These are phyloP conservation scores for Phytophthora podocarpi DNA, from an alignment of 352 stramenopile species.

Conservation along the genomic window DNA sequence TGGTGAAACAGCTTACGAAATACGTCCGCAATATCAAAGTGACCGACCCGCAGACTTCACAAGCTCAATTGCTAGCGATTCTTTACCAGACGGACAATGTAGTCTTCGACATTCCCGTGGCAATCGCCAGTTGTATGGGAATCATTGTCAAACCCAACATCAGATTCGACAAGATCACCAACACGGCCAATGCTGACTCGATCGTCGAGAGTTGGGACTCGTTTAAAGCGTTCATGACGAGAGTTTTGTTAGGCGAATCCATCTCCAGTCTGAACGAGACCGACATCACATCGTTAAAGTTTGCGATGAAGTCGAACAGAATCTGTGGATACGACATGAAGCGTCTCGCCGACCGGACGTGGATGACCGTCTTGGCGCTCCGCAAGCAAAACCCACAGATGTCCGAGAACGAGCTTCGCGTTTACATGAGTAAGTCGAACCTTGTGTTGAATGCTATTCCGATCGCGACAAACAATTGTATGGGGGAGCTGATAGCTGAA, in stretches of 20 bases:
- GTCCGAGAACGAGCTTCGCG: conserved; percentile 22
- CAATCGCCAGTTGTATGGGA: conserved; percentile 40
- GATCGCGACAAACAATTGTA: conserved; percentile 38
- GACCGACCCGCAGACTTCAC: conserved; percentile 25
- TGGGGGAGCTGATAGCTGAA: conserved; percentile 32
- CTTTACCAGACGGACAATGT: conserved; percentile 42
- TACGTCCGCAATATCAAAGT: conserved; percentile 28
- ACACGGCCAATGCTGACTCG: background rate
- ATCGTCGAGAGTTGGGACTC: conserved; percentile 20
- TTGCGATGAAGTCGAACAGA: conserved; percentile 13
- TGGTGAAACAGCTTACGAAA: conserved; percentile 28
- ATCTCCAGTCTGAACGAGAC: conserved; percentile 9
- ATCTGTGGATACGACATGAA: conserved; percentile 34
- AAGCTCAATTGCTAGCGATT: conserved; percentile 29
- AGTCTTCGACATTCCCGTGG: conserved; percentile 41
- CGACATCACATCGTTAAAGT: conserved; percentile 15
- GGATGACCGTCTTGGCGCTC: conserved; percentile 14
- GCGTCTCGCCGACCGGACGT: conserved; percentile 22
- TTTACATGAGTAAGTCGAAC: conserved; percentile 31
- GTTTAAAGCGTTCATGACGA: conserved; percentile 19
- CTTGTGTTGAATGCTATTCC: conserved; percentile 51
- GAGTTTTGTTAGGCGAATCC: conserved; percentile 10
- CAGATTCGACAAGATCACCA: conserved; percentile 18
- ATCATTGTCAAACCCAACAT: too few species aligned
- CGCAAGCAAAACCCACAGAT: conserved; percentile 15